phyloP scores from a whole-genome alignment of 2,329 filamentous ascomycete genomes.

The Bisporella sp. region DNA sequence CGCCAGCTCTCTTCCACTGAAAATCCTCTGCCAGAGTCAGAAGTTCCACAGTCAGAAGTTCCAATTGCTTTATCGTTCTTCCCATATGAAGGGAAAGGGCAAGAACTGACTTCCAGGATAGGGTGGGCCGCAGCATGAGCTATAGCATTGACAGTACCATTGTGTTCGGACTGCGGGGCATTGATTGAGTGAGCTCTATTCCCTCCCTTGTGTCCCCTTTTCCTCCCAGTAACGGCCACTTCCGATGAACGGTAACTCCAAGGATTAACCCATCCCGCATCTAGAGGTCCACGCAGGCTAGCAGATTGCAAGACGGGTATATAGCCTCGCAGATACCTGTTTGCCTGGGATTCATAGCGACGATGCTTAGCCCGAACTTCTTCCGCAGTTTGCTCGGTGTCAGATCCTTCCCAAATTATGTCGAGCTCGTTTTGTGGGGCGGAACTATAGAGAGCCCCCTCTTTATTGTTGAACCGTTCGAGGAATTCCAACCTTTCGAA shows the following conservation, averaged over 20 bases:
- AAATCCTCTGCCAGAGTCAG: too few relatives aligned
- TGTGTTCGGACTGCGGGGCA: too few relatives aligned
- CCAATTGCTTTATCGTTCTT: too few relatives aligned
- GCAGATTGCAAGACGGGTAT: slow-evolving; percentile 53
- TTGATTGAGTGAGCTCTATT: too few relatives aligned
- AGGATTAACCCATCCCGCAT: slow-evolving; percentile 43
- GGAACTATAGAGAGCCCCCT: not conserved
- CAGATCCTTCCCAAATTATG: slow-evolving; percentile 48
- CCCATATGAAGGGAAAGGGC: too few relatives aligned
- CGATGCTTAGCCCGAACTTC: slow-evolving; percentile 42
- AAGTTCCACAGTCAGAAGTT: too few relatives aligned
- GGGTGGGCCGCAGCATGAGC: too few relatives aligned
- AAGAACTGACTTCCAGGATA: too few relatives aligned
- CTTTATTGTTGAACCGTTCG: not conserved
- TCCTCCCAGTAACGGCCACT: not conserved
- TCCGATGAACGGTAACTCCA: slow-evolving; percentile 33
- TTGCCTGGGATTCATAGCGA: slow-evolving; percentile 53
- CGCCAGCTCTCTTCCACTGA: too few relatives aligned
- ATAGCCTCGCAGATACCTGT: slow-evolving; percentile 49
- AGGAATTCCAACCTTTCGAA: not conserved
- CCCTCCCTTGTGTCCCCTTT: not conserved
- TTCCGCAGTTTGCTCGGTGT: slow-evolving; percentile 45
- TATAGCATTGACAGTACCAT: too few relatives aligned
- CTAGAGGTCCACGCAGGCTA: slow-evolving; percentile 54
- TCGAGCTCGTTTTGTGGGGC: slow-evolving; percentile 29